Evolutionary conservation across 306 rosid genomes (phyloP), one percentile per base, ranked within the genome.

Genomic region (Lathyrus aphaca): DNA sequence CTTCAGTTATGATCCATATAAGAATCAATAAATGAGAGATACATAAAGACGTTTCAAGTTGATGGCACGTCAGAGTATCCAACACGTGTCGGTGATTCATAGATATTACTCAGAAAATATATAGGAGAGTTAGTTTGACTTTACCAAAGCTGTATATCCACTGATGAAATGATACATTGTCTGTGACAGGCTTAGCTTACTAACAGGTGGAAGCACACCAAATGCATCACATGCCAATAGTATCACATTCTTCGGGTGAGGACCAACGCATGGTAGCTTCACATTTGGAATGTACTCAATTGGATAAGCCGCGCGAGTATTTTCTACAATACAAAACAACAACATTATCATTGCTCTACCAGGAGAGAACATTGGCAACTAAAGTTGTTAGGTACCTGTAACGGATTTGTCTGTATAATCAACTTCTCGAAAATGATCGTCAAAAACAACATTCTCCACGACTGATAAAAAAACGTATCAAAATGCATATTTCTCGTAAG

Each of bases 111-210:
- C 38, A 17, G 42, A 49, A 18, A 3, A 21, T 14, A 51, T 51
- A 51, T 19, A 10, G 14, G 17, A 23, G 55, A 27, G 46, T 37
- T n/a, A 4, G 3, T 43, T 0, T 9, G 46, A 53, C 7, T 49
- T 73, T 92, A 92, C 96, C 95, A 92, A 75, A 62, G 96, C 92
- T 39, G 96, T 92, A 78, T 89, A 92, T 74, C 95, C 96, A 62
- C 98, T 89, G 81, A 89, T 89, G 78, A 92, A 92, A 77, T 92
- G 98, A 76, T 92, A 92, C 98, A 92, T 92, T 19, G 96, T 87
- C 80, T 92, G 96, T 3, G 95, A 86, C 77, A 92, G 48, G 81
- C 74, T 92, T 45, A 89, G 81, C 79, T 82, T 92, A 83, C 96
- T 89, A 78, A 87, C 88, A 13, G 95, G 98, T 68, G 96, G 96